Evolutionary conservation across 2,329 filamentous ascomycete genomes (phyloP).

Genomic region (Fulvia fulva): DNA sequence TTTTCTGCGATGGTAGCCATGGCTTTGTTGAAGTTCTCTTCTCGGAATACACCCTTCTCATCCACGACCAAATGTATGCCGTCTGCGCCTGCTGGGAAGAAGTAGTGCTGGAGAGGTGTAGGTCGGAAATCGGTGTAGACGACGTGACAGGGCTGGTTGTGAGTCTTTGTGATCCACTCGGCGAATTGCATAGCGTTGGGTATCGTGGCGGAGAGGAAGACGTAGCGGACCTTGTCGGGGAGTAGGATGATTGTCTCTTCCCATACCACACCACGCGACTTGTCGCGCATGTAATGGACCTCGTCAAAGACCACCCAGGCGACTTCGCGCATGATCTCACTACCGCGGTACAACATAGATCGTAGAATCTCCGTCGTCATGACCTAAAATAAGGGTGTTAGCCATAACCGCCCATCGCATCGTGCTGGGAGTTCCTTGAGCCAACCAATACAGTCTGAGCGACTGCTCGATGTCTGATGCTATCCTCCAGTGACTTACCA

Average conservation of each 20-base stretch:
- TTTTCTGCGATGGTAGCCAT: constrained; percentile 87
- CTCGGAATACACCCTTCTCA: constrained; percentile 92
- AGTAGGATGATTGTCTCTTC: constrained; percentile 98
- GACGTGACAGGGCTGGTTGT: constrained; percentile 95
- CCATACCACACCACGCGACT: constrained; percentile 91
- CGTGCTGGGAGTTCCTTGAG: no score
- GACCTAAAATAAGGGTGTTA: no score
- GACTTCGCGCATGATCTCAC: constrained; percentile 98
- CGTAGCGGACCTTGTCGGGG: constrained; percentile 97
- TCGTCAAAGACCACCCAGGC: constrained; percentile 98
- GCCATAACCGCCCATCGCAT: no score
- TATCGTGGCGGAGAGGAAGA: constrained; percentile 96
- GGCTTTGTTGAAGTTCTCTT: constrained; percentile 95
- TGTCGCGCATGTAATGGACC: constrained; percentile 97
- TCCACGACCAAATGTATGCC: constrained; percentile 94
- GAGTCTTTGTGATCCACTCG: constrained; percentile 98
- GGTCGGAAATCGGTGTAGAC: constrained; percentile 98
- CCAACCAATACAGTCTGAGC: no score
- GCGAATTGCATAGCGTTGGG: constrained; percentile 99
- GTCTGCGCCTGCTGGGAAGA: constrained; percentile 87
- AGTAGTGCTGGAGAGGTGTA: constrained; percentile 94
- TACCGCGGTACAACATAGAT: constrained; percentile 96
- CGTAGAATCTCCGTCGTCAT: constrained; percentile 99
- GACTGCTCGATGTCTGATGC: no score
- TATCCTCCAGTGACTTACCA: no score